These are phyloP conservation scores for Dioszegia crocea DNA, from an alignment of 768 basidiomycete species.

Conservation along the genomic window DNA sequence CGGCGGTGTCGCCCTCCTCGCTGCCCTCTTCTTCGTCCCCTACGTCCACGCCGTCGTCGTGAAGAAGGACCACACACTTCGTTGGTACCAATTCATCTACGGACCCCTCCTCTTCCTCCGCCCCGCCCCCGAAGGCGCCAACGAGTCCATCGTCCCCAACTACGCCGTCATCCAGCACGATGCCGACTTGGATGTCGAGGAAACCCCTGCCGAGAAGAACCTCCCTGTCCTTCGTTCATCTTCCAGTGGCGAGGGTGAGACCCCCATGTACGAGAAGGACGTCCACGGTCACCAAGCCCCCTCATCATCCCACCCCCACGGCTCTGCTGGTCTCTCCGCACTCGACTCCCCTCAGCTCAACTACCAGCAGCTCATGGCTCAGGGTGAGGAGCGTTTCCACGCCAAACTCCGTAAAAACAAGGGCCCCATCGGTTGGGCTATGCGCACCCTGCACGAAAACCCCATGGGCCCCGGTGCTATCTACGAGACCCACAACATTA, in stretches of 20 bases:
- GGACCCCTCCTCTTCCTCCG: conserved; percentile 52
- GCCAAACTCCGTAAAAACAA: conserved; percentile 38
- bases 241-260: not conserved
- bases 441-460: conserved; percentile 50
- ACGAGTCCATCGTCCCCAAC: conserved; percentile 17
- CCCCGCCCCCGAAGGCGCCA: conserved; percentile 42
- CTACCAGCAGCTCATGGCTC: conserved; percentile 25
- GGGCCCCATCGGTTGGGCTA: conserved; percentile 48
- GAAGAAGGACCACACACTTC: conserved; percentile 52
- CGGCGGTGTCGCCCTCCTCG: conserved; percentile 45
- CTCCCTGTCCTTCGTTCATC: conserved; percentile 32
- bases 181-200: not conserved
- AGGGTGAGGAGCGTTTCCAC: conserved; percentile 28
- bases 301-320: not conserved
- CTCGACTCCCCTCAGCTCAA: conserved; percentile 10
- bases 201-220: conserved; percentile 9
- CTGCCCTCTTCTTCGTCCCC: conserved; percentile 52
- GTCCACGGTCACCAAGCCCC: not conserved
- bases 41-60: conserved; percentile 52
- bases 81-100: conserved; percentile 52
- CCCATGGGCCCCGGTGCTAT: conserved; percentile 40
- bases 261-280: conserved; percentile 1
- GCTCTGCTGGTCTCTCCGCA: not conserved
- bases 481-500: conserved; percentile 44
- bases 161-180: conserved; percentile 27